Percentiles rank a stretch among this genome's conserved stretches.
Conservation (phyloP, 2,329 filamentous ascomycete genomes). For the Neofusicoccum ribis region DNA sequence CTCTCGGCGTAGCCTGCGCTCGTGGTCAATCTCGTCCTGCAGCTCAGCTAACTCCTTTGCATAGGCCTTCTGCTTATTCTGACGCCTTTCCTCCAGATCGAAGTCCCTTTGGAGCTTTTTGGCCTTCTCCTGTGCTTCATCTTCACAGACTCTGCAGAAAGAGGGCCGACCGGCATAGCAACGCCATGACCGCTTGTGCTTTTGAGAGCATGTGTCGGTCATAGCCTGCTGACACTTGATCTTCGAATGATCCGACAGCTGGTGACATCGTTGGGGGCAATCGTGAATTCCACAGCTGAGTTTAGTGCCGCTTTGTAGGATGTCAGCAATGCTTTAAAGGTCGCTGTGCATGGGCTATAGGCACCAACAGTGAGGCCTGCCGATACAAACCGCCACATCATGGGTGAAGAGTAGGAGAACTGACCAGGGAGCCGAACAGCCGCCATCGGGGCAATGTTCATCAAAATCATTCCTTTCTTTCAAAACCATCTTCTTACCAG, state of each 20-base stretch:
- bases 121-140: conserved; percentile 50
- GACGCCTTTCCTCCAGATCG: conserved; percentile 53
- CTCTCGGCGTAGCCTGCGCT: conserved; percentile 47
- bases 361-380: too few species aligned
- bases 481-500: conserved; percentile 50
- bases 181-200: conserved; percentile 50
- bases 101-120: conserved; percentile 49
- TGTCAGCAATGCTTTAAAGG: conserved; percentile 18
- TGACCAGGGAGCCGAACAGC: conserved; percentile 65
- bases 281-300: conserved; percentile 61
- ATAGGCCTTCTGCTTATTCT: conserved; percentile 49
- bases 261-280: conserved; percentile 65
- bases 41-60: conserved; percentile 48
- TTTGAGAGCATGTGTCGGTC: conserved; percentile 50
- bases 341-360: fast-evolving
- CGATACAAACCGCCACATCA: too few species aligned
- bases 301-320: conserved; percentile 43
- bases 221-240: conserved; percentile 50
- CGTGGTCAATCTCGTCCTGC: conserved; percentile 56
- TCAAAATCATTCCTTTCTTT: conserved; percentile 60
- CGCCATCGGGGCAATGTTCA: conserved; percentile 65
- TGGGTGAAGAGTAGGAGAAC: conserved; percentile 24
- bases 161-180: conserved; percentile 47
- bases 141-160: conserved; percentile 54
- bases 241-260: conserved; percentile 58